phyloP scores from a whole-genome alignment of 805 yeast species.

The Lipomyces sp. region DNA sequence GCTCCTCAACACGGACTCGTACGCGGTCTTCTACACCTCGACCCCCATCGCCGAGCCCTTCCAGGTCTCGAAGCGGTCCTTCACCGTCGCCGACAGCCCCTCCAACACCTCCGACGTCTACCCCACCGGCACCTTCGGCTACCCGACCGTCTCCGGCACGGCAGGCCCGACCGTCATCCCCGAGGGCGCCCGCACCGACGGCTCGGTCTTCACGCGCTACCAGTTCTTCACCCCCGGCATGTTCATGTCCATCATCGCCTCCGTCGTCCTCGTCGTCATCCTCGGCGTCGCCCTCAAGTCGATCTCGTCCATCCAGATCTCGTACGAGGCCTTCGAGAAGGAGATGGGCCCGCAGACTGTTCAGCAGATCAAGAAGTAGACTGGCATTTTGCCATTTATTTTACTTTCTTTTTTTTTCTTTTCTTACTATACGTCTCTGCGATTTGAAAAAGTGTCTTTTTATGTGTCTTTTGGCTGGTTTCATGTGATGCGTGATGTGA shows the following conservation, averaged over 20 bases:
- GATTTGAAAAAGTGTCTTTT: too few relatives aligned
- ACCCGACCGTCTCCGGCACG: slow-evolving; percentile 16
- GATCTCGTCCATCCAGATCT: slow-evolving; percentile 67
- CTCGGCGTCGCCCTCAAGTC: slow-evolving; percentile 64
- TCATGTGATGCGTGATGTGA: too few relatives aligned
- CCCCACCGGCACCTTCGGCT: slow-evolving; percentile 22
- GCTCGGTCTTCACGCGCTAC: slow-evolving; percentile 57
- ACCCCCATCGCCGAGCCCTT: slow-evolving; percentile 32
- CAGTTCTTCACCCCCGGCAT: slow-evolving; percentile 77
- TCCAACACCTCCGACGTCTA: slow-evolving; percentile 10
- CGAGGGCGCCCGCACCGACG: slow-evolving; percentile 29
- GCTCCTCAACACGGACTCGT: slow-evolving; percentile 37
- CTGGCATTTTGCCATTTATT: background rate
- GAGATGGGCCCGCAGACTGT: slow-evolving; percentile 28
- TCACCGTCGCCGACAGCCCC: slow-evolving; percentile 1
- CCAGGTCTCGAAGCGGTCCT: slow-evolving; percentile 19
- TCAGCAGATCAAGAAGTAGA: slow-evolving; percentile 17
- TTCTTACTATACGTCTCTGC: background rate
- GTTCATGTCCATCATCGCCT: slow-evolving; percentile 68
- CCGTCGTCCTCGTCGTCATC: slow-evolving; percentile 55
- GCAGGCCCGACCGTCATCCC: slow-evolving; percentile 23
- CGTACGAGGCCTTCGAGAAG: slow-evolving; percentile 80
- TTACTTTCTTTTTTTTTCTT: background rate
- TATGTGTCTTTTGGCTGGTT: too few relatives aligned
- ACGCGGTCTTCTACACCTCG: slow-evolving; percentile 38